Conservation (phyloP, 2,329 filamentous ascomycete species). For the Aaosphaeria arxii region DNA sequence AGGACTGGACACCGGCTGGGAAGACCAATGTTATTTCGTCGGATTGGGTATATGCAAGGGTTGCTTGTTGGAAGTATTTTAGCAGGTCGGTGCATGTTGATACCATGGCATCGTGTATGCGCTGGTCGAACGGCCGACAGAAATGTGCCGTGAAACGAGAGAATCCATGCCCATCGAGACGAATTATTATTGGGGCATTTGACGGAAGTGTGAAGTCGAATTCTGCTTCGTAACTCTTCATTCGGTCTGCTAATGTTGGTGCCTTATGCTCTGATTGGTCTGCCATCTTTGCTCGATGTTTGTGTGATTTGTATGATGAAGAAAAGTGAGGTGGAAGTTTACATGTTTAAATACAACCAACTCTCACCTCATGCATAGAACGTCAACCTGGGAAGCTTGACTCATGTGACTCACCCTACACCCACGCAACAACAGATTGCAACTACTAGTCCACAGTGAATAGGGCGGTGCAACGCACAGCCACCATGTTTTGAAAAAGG, state of each 20-base stretch:
- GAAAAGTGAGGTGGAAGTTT: too few relatives aligned
- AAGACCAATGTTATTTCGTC: conserved; percentile 33
- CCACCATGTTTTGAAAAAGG: too few relatives aligned
- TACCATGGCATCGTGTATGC: conserved; percentile 30
- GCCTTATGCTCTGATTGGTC: not conserved
- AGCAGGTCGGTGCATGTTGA: conserved; percentile 22
- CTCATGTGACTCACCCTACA: too few relatives aligned
- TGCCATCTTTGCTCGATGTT: too few relatives aligned
- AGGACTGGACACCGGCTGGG: conserved; percentile 21
- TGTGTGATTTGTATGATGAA: too few relatives aligned
- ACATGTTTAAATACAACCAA: too few relatives aligned
- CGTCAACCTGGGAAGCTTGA: too few relatives aligned
- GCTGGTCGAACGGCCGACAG: conserved; percentile 25
- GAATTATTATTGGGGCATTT: conserved; percentile 18
- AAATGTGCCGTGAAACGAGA: conserved; percentile 28
- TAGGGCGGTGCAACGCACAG: too few relatives aligned
- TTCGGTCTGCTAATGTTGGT: conserved; percentile 21
- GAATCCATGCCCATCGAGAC: conserved; percentile 30
- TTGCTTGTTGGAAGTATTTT: conserved; percentile 23
- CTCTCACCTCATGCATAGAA: too few relatives aligned
- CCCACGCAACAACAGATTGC: too few relatives aligned
- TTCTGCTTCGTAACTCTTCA: conserved; percentile 29
- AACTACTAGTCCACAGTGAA: too few relatives aligned
- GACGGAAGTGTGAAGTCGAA: conserved; percentile 20
- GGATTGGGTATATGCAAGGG: conserved; percentile 31